phyloP scores from a whole-genome alignment of 2,329 filamentous ascomycete species.

The Scytalidium sp. region DNA sequence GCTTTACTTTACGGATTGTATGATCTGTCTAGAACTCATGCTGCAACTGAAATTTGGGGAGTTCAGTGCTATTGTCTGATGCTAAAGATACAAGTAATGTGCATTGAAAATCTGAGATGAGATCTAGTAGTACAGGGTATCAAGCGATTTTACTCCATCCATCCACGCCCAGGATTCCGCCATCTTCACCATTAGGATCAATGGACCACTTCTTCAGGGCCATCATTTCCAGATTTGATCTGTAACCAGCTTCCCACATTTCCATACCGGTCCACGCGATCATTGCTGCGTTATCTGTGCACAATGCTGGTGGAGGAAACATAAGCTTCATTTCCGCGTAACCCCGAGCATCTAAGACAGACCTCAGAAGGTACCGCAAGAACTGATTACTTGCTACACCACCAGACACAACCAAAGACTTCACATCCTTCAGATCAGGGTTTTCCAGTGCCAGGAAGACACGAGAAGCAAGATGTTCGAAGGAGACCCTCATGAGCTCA shows the following conservation, averaged over 20 bases:
- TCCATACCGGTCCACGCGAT: slow-evolving; percentile 91
- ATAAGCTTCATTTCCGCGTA: slow-evolving; percentile 58
- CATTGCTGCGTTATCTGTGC: slow-evolving; percentile 97
- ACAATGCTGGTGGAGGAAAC: slow-evolving; percentile 74
- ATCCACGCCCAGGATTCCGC: slow-evolving; percentile 62
- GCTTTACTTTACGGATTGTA: too few relatives aligned
- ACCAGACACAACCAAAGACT: slow-evolving; percentile 77
- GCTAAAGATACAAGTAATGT: too few relatives aligned
- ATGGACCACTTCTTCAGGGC: slow-evolving; percentile 72
- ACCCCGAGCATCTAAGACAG: slow-evolving; percentile 62
- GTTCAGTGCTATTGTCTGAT: too few relatives aligned
- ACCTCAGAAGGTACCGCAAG: slow-evolving; percentile 62
- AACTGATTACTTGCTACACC: slow-evolving; percentile 87
- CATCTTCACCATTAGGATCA: slow-evolving; percentile 57
- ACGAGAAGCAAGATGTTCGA: slow-evolving; percentile 81
- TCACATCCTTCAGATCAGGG: slow-evolving; percentile 27
- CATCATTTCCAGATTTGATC: slow-evolving; percentile 56
- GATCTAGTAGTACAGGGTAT: slow-evolving; percentile 4
- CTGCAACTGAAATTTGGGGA: too few relatives aligned
- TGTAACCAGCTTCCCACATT: slow-evolving; percentile 81
- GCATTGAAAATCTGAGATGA: neutral
- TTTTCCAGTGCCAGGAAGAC: slow-evolving; percentile 65
- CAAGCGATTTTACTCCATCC: slow-evolving; percentile 42
- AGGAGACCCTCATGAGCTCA: slow-evolving; percentile 74
- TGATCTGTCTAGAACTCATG: too few relatives aligned